phyloP scores from a whole-genome alignment of 2,329 filamentous ascomycete genomes.

The Alternaria metachromatica region DNA sequence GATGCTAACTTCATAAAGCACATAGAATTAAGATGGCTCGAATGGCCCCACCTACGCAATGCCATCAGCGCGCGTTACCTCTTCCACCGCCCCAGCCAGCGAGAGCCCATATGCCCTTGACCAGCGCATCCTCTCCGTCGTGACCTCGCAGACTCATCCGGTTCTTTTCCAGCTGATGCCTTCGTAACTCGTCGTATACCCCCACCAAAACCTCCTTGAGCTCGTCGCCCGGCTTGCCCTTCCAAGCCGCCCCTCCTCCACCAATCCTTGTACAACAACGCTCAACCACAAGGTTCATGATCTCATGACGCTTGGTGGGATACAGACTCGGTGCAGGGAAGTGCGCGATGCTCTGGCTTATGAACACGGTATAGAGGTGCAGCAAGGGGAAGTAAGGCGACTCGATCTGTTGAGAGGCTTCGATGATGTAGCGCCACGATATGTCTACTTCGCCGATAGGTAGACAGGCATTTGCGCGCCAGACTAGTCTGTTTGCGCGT shows the following conservation, averaged over 20 bases:
- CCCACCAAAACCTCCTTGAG: conserved; percentile 33
- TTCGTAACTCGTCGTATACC: conserved; percentile 36
- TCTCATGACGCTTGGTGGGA: conserved; percentile 24
- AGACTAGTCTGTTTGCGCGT: conserved; percentile 32
- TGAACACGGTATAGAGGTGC: conserved; percentile 40
- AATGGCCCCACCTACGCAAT: not conserved
- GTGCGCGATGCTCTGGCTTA: conserved; percentile 39
- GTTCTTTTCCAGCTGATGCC: conserved; percentile 31
- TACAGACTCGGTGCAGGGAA: conserved; percentile 9
- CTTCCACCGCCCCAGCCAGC: conserved; percentile 22
- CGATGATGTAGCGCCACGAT: conserved; percentile 32
- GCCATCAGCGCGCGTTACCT: not conserved
- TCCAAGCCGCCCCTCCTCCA: conserved; percentile 14
- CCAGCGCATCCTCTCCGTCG: conserved; percentile 32
- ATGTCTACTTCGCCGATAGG: conserved; percentile 19
- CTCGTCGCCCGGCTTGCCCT: conserved; percentile 23
- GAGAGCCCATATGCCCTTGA: conserved; percentile 59
- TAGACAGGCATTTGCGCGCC: conserved; percentile 39
- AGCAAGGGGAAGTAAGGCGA: conserved; percentile 32
- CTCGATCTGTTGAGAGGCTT: conserved; percentile 22
- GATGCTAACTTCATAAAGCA: not conserved
- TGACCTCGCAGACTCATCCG: conserved; percentile 36
- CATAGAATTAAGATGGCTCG: not conserved
- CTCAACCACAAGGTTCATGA: conserved; percentile 36
- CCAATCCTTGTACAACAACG: conserved; percentile 37